Conservation (phyloP, 1,284 basidiomycete genomes). For the Apiotrichum gracile region DNA sequence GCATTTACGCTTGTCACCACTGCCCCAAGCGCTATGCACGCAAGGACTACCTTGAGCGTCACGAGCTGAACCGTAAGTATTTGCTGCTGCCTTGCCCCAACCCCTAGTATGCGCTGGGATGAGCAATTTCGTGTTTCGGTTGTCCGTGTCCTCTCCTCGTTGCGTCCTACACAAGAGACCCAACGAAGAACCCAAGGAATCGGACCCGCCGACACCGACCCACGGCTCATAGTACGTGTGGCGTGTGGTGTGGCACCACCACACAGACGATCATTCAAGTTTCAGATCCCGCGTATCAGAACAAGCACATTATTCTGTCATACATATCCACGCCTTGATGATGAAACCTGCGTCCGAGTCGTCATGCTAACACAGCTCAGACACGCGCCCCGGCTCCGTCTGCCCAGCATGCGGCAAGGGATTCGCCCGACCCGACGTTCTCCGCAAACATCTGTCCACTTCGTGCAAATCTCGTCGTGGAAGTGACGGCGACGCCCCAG, state of each 20-base stretch:
- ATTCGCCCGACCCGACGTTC: conserved; percentile 20
- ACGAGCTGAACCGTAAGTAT: conserved; percentile 23
- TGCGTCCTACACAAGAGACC: too few relatives aligned
- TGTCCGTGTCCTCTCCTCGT: background rate
- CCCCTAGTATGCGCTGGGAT: too few relatives aligned
- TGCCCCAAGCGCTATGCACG: conserved; percentile 19
- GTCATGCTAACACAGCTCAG: background rate
- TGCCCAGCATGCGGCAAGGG: conserved; percentile 22
- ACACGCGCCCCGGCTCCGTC: conserved; percentile 13
- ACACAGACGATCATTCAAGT: too few relatives aligned
- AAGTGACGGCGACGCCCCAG: conserved; percentile 15
- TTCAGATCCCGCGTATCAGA: too few relatives aligned
- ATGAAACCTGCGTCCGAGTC: background rate
- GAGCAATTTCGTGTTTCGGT: background rate
- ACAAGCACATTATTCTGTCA: background rate
- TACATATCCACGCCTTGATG: background rate
- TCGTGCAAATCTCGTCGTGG: conserved; percentile 18
- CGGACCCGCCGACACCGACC: background rate
- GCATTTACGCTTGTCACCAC: conserved; percentile 16
- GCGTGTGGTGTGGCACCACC: background rate
- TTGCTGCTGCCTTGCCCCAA: too few relatives aligned
- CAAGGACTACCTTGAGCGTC: conserved; percentile 21
- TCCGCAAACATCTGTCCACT: conserved; percentile 21
- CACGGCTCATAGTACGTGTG: background rate
- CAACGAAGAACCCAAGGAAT: background rate